phyloP scores from a whole-genome alignment of 441 rosid species.

The Jatropha multifida region DNA sequence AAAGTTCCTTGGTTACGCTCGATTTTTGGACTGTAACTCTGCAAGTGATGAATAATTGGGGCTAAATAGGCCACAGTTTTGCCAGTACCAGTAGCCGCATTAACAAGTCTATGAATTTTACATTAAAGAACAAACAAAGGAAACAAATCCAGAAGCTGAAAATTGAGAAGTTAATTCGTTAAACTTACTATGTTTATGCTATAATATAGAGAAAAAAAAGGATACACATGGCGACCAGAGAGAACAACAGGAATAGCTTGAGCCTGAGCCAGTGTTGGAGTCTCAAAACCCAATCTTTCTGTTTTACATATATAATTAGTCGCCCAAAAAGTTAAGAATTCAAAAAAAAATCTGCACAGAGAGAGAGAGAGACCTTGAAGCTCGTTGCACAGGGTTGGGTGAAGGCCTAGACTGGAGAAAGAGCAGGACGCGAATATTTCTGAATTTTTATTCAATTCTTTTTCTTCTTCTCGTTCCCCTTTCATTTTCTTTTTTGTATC shows the following conservation, averaged over 20 bases:
- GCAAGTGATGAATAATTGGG: slow-evolving; percentile 82
- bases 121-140: slow-evolving; percentile 8
- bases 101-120: slow-evolving; percentile 63
- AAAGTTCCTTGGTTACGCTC: slow-evolving; percentile 79
- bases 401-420: slow-evolving; percentile 82
- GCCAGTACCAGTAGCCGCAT: slow-evolving; percentile 93
- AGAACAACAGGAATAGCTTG: slow-evolving; percentile 90
- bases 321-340: neutral
- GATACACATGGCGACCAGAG: slow-evolving; percentile 91
- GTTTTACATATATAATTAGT: slow-evolving; percentile 4
- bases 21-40: slow-evolving; percentile 54
- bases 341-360: neutral
- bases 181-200: neutral
- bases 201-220: slow-evolving; percentile 19
- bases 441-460: slow-evolving; percentile 12
- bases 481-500: neutral
- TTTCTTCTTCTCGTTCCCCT: slow-evolving; percentile 16
- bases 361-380: slow-evolving; percentile 49
- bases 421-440: slow-evolving; percentile 72
- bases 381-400: slow-evolving; percentile 62
- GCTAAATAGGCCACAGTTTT: slow-evolving; percentile 92
- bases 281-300: slow-evolving; percentile 85
- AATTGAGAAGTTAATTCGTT: neutral
- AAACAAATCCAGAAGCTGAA: neutral
- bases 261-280: slow-evolving; percentile 89